Evolutionary conservation across 176 grass and related monocot species (phyloP), one percentile per base, ranked within the genome.

Genomic region (Tillandsia leiboldiana): DNA sequence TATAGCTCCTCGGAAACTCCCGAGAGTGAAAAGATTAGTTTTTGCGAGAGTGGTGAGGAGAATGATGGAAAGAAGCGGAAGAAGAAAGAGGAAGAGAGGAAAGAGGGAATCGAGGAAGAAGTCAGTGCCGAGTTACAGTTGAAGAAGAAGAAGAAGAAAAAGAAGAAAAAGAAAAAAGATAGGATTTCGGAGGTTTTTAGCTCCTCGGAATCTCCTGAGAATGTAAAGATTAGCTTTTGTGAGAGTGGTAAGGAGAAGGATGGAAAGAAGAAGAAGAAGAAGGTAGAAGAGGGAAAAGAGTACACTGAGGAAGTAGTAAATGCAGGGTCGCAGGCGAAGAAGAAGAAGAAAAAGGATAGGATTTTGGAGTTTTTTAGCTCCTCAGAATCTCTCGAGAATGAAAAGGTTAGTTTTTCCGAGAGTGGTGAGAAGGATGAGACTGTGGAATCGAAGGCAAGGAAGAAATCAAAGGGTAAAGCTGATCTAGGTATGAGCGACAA

Each of bases 51-150:
- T 54, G 26, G 51, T 33, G 29, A 33, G 42, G 51, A 56, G 69
- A 27, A 71, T 17, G 51, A 71, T 71, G 69, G 17, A 20, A 71
- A 56, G 53, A 56, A 56, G 53, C 3, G 29, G 29, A 33, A 57
- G 51, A 70, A 71, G 50, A 71, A 71, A 33, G 51, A 47, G 10
- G 49, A 13, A 54, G 51, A 54, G 57, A 7, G 13, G 53, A 56
- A 56, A 17, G 53, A 56, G 7, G 12, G 7, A 14, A n/a, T n/a
- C 14, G 53, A 56, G n/a, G 53, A 56, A 56, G 53, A 56, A 14
- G 53, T 7, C 14, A 1, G 53, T 56, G 53, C 53, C 12, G 53
- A n/a, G 12, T 33, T 33, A 33, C 29, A 33, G 53, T 56, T 56
- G n/a, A 56, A 14, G 53, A 8, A 14, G 53, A n/a, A 12, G 53